Evolutionary conservation across 1,284 basidiomycete species (phyloP), one percentile per base, ranked within the genome.

Genomic region (Erythrobasidium hasegawianum): DNA sequence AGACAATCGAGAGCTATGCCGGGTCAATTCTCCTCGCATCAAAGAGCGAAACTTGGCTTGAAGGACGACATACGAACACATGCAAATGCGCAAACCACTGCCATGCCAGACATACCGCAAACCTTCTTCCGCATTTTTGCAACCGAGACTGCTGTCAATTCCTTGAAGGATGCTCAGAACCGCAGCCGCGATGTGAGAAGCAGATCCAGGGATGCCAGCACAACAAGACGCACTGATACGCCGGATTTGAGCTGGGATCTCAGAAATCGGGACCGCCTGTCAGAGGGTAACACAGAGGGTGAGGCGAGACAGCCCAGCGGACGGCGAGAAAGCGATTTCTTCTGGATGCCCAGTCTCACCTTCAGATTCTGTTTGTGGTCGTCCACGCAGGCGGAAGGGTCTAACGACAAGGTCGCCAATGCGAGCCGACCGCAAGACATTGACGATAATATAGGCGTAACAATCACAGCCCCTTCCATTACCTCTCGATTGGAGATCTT

Each of bases 11-110:
- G 79, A 33, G 79, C 80, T 49, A 77, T 84, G 65, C 72, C 78
- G 18, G 71, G 78, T 43, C 74, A 80, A 20, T 73, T 77, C 41
- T 75, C 81, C 45, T 78, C 80, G 13, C 80, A 81, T 5, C 79
- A 82, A 60, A 76, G 75, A 13, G 76, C 81, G 75, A 62, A 81
- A 82, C 68, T 81, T 14, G 71, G 73, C 2, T 80, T 94, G 1
- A 80, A 84, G 1, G 80, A 83, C 20, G 87, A 90, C 72, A 80
- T 83, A n/a, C 76, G 85, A 2, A 75, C 83, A 18, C 85, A 85
- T 58, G 82, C 84, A 1, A 76, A 84, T 24, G 78, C 82, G 2
- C 78, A 50, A 68, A 70, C 16, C 74, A 75, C 7, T 65, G 77
- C 75, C 27, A 72, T 76, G 43, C 78, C 80, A 41, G 79, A 79